phyloP scores from a whole-genome alignment of 1,284 basidiomycete species.

The Phaffia rhodozyma region DNA sequence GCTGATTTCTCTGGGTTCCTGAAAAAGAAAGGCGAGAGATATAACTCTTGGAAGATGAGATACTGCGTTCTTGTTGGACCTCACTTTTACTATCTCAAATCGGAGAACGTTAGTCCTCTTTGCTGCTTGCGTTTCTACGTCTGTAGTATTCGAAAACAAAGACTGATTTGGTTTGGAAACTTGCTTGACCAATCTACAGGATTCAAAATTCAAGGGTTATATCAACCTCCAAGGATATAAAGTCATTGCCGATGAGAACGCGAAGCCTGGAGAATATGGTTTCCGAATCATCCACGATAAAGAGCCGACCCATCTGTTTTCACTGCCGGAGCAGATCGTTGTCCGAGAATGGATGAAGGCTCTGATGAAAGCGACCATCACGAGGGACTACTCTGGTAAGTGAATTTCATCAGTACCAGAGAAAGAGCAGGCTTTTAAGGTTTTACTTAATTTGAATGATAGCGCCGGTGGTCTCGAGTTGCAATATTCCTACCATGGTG shows the following conservation, averaged over 20 bases:
- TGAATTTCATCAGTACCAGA: slow-evolving; percentile 15
- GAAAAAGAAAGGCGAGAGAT: slow-evolving; percentile 87
- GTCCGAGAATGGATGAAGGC: slow-evolving; percentile 99
- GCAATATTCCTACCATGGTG: slow-evolving; percentile 85
- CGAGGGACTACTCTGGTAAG: slow-evolving; percentile 75
- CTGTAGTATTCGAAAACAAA: background rate
- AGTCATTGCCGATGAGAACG: slow-evolving; percentile 82
- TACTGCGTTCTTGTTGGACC: slow-evolving; percentile 92
- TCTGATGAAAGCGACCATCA: slow-evolving; percentile 97
- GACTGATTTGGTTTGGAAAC: slow-evolving; percentile 21
- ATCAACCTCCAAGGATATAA: slow-evolving; percentile 87
- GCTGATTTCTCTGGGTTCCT: slow-evolving; percentile 87
- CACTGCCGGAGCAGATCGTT: slow-evolving; percentile 68
- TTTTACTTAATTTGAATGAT: slow-evolving; percentile 16
- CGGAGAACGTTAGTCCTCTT: slow-evolving; percentile 48
- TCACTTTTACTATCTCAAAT: slow-evolving; percentile 74
- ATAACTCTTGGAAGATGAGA: slow-evolving; percentile 84
- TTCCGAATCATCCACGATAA: slow-evolving; percentile 87
- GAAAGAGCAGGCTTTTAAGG: background rate
- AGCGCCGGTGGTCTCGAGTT: slow-evolving; percentile 91
- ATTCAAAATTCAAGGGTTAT: slow-evolving; percentile 89
- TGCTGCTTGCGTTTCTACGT: background rate
- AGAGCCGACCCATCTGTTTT: slow-evolving; percentile 83
- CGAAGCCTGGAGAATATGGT: slow-evolving; percentile 84
- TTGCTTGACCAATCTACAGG: slow-evolving; percentile 39